These are phyloP conservation scores for Nicotiana tabacum DNA, from an alignment of 257 asterid genomes.

Conservation along the genomic window DNA sequence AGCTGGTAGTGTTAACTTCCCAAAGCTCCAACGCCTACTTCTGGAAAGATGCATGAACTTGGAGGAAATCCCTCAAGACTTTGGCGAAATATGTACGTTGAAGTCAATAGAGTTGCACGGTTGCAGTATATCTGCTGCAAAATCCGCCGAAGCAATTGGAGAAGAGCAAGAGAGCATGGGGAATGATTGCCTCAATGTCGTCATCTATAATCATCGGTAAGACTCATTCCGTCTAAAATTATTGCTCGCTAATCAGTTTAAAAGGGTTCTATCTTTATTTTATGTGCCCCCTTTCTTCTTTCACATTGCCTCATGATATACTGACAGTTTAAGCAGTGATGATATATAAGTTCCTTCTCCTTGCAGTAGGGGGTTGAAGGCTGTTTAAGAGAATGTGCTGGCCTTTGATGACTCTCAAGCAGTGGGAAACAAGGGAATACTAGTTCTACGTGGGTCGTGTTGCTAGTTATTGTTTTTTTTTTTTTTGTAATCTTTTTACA, in stretches of 20 bases:
- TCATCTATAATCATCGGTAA: neutral
- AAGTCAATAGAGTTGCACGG: neutral
- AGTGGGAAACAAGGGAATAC: too few relatives aligned
- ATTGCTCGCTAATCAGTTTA: neutral
- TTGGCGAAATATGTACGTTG: neutral
- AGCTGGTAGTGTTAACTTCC: neutral
- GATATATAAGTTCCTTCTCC: too few relatives aligned
- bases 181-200: neutral
- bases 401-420: too few relatives aligned
- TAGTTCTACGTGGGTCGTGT: too few relatives aligned
- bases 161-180: neutral
- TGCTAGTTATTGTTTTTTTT: too few relatives aligned
- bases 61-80: neutral
- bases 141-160: neutral
- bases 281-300: too few relatives aligned
- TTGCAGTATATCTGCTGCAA: neutral
- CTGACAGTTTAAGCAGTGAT: too few relatives aligned
- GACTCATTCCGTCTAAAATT: neutral
- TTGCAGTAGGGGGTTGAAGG: too few relatives aligned
- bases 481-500: too few relatives aligned
- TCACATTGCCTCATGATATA: too few relatives aligned
- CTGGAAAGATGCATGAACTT: neutral
- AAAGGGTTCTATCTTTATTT: too few relatives aligned
- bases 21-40: neutral
- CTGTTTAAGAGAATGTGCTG: too few relatives aligned